phyloP scores from a whole-genome alignment of 805 yeast species.

The Scheffersomyces ergatensis region DNA sequence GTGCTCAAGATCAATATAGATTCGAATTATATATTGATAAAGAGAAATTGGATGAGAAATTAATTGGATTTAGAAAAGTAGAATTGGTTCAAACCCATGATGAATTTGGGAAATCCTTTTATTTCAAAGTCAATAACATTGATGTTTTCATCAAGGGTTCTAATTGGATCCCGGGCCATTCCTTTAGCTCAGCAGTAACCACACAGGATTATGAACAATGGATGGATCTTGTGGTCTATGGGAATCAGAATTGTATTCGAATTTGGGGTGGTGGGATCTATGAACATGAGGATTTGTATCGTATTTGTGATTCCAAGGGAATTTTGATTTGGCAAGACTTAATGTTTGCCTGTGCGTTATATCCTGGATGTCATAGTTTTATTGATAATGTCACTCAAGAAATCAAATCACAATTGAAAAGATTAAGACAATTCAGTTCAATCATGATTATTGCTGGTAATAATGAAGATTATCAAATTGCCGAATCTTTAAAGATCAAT shows the following conservation, averaged over 20 bases:
- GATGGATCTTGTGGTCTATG: slow-evolving; percentile 30
- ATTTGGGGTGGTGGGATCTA: slow-evolving; percentile 52
- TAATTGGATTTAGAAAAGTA: slow-evolving; percentile 40
- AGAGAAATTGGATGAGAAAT: slow-evolving; percentile 9
- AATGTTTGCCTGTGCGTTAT: slow-evolving; percentile 56
- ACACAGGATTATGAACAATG: slow-evolving; percentile 32
- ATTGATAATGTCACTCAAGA: slow-evolving; percentile 32
- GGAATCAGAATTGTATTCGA: slow-evolving; percentile 43
- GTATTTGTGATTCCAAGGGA: slow-evolving; percentile 41
- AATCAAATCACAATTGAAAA: slow-evolving; percentile 31
- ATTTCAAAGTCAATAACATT: slow-evolving; percentile 36
- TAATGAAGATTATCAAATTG: slow-evolving; percentile 46
- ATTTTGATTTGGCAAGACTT: slow-evolving; percentile 54
- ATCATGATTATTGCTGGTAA: slow-evolving; percentile 42
- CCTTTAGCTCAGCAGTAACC: slow-evolving; percentile 28
- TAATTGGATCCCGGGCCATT: slow-evolving; percentile 50
- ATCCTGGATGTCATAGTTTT: slow-evolving; percentile 41
- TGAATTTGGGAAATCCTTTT: slow-evolving; percentile 37
- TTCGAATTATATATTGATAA: slow-evolving; percentile 12
- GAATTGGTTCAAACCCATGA: slow-evolving; percentile 35
- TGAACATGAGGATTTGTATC: slow-evolving; percentile 40
- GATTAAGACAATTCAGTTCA: slow-evolving; percentile 40
- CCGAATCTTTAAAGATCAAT: slow-evolving; percentile 24
- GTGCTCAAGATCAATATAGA: slow-evolving; percentile 30
- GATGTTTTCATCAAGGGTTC: slow-evolving; percentile 40